Percentiles rank a stretch among this genome's conserved stretches.
These are phyloP conservation scores for Wickerhamiella azyma DNA, from an alignment of 805 yeast species.

Conservation along the genomic window DNA sequence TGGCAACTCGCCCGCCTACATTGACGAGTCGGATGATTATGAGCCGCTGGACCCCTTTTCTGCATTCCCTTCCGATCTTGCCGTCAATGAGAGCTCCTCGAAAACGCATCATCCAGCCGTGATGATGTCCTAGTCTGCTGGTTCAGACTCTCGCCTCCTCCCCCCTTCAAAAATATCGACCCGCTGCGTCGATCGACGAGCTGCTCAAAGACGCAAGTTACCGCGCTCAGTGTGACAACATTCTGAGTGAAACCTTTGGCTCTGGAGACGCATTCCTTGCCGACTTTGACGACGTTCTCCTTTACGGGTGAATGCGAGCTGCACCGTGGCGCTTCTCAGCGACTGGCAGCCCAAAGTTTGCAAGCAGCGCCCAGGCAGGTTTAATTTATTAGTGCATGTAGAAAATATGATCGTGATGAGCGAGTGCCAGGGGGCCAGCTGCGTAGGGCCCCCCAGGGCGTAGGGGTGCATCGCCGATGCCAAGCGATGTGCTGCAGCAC, in stretches of 20 bases:
- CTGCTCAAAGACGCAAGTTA: conserved; percentile 15
- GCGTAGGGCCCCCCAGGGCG: too few relatives aligned
- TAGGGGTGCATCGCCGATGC: too few relatives aligned
- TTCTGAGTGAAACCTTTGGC: conserved; percentile 14
- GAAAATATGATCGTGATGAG: not conserved
- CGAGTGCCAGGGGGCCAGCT: too few relatives aligned
- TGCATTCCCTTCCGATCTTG: conserved; percentile 9
- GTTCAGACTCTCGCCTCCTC: conserved; percentile 6
- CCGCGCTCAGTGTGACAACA: conserved; percentile 19
- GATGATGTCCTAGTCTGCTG: conserved; percentile 16
- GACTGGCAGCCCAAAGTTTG: conserved; percentile 10
- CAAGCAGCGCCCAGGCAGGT: conserved; percentile 1
- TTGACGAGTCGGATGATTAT: conserved; percentile 7
- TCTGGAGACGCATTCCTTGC: conserved; percentile 18
- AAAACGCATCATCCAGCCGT: conserved; percentile 25
- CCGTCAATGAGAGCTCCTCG: conserved; percentile 17
- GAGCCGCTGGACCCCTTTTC: conserved; percentile 9
- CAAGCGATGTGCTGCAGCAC: too few relatives aligned
- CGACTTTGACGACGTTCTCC: conserved; percentile 11
- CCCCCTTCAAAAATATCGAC: conserved; percentile 13
- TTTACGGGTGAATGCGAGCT: not conserved
- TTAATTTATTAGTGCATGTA: conserved; percentile 3
- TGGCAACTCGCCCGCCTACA: conserved; percentile 11
- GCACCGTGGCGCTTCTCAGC: conserved; percentile 12
- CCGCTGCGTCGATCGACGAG: conserved; percentile 25